phyloP scores from a whole-genome alignment of 441 rosid genomes.

The Euphorbia schlechtendalii region DNA sequence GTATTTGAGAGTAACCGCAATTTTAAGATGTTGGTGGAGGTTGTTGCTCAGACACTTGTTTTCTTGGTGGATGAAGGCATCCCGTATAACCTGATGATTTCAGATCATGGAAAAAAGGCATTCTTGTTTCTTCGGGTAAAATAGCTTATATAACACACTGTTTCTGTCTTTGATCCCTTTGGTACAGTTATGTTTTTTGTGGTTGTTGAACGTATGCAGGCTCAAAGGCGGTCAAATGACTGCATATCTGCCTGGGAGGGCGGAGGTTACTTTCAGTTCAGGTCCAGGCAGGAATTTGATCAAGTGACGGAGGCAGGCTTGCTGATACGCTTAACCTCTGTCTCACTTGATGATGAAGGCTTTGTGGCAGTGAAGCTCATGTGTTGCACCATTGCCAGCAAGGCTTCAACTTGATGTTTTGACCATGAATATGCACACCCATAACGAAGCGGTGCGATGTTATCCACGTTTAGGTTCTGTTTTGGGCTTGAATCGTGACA shows the following conservation, averaged over 20 bases:
- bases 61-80: conserved; percentile 25
- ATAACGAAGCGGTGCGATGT: too few species aligned
- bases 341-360: conserved; percentile 28
- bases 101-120: conserved; percentile 29
- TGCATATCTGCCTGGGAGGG: conserved; percentile 37
- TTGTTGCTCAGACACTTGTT: conserved; percentile 25
- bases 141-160: not conserved
- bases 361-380: conserved; percentile 32
- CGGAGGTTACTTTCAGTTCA: conserved; percentile 36
- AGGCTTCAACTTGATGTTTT: too few species aligned
- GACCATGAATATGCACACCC: too few species aligned
- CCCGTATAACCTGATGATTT: conserved; percentile 30
- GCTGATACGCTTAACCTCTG: conserved; percentile 21
- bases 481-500: not conserved
- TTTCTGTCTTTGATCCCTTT: not conserved
- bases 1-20: conserved; percentile 26
- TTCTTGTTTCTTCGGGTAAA: conserved; percentile 43
- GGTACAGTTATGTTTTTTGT: too few species aligned
- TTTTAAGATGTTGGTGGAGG: conserved; percentile 24
- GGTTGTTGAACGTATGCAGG: too few species aligned
- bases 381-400: conserved; percentile 27
- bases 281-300: conserved; percentile 30
- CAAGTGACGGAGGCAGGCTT: conserved; percentile 29
- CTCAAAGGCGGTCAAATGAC: conserved; percentile 9
- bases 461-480: too few species aligned